These are phyloP conservation scores for Triticum dicoccoides DNA, from an alignment of 176 grass and related monocot species.

Conservation along the genomic window DNA sequence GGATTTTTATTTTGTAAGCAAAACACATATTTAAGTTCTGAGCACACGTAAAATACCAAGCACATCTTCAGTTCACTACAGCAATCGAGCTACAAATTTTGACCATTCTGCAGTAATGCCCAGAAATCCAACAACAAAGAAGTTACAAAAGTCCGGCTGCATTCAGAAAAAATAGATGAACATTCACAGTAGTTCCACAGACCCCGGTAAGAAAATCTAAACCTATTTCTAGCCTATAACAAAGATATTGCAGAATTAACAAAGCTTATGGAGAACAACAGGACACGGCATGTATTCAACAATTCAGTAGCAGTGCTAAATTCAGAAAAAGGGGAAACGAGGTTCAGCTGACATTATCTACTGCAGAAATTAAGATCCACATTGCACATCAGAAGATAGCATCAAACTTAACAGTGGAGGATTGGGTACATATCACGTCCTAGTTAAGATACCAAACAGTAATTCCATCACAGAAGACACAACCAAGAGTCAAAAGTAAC, in stretches of 20 bases:
- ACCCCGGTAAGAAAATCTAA: background rate
- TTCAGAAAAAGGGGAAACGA: background rate
- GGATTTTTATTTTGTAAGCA: too few relatives aligned
- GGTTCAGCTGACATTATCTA: background rate
- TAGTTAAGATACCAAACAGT: background rate
- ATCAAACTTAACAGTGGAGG: background rate
- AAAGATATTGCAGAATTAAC: background rate
- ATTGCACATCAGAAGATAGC: background rate
- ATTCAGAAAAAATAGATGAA: too few relatives aligned
- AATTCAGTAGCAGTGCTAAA: background rate
- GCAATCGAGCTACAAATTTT: too few relatives aligned
- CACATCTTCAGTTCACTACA: too few relatives aligned
- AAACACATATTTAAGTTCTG: too few relatives aligned
- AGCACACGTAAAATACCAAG: background rate
- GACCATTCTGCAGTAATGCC: too few relatives aligned
- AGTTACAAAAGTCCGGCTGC: background rate
- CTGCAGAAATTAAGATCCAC: background rate
- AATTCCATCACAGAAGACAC: background rate
- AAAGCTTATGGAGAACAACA: background rate
- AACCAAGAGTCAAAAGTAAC: background rate
- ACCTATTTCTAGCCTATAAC: background rate
- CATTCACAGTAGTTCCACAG: background rate
- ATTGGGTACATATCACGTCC: background rate
- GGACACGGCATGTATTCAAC: background rate
- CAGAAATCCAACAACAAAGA: too few relatives aligned